These are phyloP conservation scores for Chaetomium strumarium DNA, from an alignment of 2,329 filamentous ascomycete genomes.

Conservation along the genomic window DNA sequence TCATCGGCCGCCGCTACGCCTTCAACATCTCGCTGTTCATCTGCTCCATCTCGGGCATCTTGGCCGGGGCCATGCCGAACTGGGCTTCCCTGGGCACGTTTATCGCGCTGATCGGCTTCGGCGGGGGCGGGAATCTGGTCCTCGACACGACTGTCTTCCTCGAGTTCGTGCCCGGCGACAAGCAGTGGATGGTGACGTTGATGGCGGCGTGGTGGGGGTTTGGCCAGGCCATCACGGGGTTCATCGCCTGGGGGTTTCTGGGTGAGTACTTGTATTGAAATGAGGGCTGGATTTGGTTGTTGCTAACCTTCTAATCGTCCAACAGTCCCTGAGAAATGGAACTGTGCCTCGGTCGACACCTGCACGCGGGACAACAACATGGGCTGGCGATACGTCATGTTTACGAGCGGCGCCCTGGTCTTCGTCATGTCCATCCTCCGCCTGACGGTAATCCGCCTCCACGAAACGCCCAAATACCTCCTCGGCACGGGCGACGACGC, in stretches of 20 bases:
- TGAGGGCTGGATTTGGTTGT: neutral
- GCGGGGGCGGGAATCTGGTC: constrained; percentile 57
- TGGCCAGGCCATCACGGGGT: constrained; percentile 42
- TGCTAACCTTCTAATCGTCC: constrained; percentile 2
- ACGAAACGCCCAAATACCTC: constrained; percentile 56
- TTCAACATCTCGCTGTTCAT: constrained; percentile 77
- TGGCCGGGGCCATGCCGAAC: constrained; percentile 61
- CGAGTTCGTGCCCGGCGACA: constrained; percentile 42
- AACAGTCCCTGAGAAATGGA: constrained; percentile 35
- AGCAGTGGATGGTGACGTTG: constrained; percentile 61
- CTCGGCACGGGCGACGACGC: constrained; percentile 47
- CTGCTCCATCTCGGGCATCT: constrained; percentile 59
- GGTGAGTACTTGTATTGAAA: constrained; percentile 16
- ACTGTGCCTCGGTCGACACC: constrained; percentile 35
- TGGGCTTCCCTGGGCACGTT: constrained; percentile 62
- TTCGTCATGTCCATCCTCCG: constrained; percentile 47
- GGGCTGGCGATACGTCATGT: constrained; percentile 47
- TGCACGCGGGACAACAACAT: constrained; percentile 42
- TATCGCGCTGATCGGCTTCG: constrained; percentile 57
- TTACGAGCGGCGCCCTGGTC: constrained; percentile 41
- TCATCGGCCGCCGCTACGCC: constrained; percentile 69
- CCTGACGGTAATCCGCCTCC: constrained; percentile 48
- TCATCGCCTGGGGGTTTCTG: constrained; percentile 46
- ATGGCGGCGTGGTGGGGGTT: constrained; percentile 52
- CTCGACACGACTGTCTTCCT: constrained; percentile 52